Conservation (phyloP, 1,284 basidiomycete genomes). For the Tylopilus sp. region DNA sequence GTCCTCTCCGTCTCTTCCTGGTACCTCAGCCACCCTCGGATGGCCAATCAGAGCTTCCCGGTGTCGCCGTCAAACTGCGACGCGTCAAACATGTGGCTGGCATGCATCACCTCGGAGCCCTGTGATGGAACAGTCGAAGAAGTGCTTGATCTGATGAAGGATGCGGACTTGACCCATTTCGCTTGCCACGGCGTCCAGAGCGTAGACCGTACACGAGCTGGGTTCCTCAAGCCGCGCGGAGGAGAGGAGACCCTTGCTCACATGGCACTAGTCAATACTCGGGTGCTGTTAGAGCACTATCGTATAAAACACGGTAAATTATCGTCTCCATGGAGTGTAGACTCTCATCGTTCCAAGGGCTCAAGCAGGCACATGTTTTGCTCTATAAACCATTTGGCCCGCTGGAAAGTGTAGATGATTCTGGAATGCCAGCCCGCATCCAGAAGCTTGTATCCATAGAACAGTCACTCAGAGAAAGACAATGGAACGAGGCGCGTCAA, state of each 20-base stretch:
- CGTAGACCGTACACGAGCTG: slow-evolving; percentile 51
- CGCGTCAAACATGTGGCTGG: neutral
- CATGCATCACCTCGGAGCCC: neutral
- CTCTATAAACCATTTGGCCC: slow-evolving; percentile 61
- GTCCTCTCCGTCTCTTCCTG: slow-evolving; percentile 2
- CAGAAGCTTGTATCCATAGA: slow-evolving; percentile 41
- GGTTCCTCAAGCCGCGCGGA: slow-evolving; percentile 46
- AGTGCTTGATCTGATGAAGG: neutral
- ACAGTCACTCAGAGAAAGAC: slow-evolving; percentile 39
- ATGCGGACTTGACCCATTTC: neutral
- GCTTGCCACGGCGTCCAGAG: slow-evolving; percentile 36
- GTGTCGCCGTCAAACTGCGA: neutral
- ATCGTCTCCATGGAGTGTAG: neutral
- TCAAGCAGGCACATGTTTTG: slow-evolving; percentile 56
- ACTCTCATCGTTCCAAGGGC: slow-evolving; percentile 40
- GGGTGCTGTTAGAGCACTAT: slow-evolving; percentile 79
- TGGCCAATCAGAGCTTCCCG: too few species aligned
- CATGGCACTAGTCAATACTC: slow-evolving; percentile 68
- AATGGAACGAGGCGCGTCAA: slow-evolving; percentile 51
- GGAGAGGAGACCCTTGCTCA: slow-evolving; percentile 46
- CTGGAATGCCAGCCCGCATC: slow-evolving; percentile 26
- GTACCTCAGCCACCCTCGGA: slow-evolving; percentile 4
- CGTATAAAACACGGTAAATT: slow-evolving; percentile 67
- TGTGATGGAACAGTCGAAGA: neutral
- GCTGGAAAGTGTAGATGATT: slow-evolving; percentile 30